Conservation (phyloP, 257 asterid species). For the Mentha longifolia region DNA sequence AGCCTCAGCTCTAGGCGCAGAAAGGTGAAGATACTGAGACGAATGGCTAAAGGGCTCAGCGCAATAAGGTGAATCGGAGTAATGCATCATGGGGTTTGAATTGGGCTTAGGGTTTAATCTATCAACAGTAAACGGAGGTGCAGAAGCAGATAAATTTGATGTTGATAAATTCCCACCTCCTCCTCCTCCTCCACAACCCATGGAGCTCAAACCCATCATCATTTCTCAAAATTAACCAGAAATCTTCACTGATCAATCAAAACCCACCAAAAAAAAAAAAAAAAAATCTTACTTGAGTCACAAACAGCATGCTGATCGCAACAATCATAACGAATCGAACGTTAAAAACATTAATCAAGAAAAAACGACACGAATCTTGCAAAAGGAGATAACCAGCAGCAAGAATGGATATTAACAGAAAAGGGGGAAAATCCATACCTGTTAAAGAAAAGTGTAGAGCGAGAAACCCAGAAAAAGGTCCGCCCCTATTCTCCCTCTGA, state of each 20-base stretch:
- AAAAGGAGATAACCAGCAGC: conserved; percentile 20
- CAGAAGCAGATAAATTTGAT: conserved; percentile 82
- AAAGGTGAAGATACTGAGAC: conserved; percentile 60
- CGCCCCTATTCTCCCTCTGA: conserved; percentile 7
- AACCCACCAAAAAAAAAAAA: conserved; percentile 35
- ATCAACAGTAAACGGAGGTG: conserved; percentile 96
- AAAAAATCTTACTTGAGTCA: conserved; percentile 18
- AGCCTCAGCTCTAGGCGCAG: conserved; percentile 50
- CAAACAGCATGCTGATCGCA: conserved; percentile 13
- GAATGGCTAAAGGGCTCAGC: conserved; percentile 46
- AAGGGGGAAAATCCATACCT: conserved; percentile 41
- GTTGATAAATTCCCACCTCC: conserved; percentile 59
- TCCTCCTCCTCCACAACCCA: conserved; percentile 44
- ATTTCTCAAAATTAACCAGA: conserved; percentile 26
- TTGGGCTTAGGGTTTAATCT: conserved; percentile 58
- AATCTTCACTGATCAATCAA: conserved; percentile 45
- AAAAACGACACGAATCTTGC: not conserved
- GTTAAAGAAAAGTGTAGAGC: conserved; percentile 27
- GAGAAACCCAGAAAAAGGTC: conserved; percentile 28
- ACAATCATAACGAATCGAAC: not conserved
- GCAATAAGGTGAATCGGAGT: conserved; percentile 47
- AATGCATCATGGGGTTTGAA: conserved; percentile 52
- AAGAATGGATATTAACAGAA: not conserved
- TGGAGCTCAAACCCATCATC: conserved; percentile 76
- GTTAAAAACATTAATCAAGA: conserved; percentile 23